Evolutionary conservation across 345 rosid genomes (phyloP).

Genomic region (Syzygium aromaticum): DNA sequence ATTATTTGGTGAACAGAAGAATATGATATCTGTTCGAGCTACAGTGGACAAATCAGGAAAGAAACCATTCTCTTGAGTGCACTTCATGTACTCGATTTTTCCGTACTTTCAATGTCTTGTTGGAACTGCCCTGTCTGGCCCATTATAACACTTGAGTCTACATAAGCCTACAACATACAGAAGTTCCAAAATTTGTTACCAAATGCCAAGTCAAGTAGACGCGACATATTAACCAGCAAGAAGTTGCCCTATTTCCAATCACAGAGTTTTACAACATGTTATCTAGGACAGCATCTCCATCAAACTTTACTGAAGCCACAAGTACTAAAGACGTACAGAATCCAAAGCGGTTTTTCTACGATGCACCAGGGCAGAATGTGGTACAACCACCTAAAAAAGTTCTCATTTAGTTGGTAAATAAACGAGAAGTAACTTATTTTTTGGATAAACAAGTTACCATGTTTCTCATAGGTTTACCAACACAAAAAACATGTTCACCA

Average conservation of each 20-base stretch:
- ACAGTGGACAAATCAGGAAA: slow-evolving; percentile 82
- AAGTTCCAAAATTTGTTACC: not conserved
- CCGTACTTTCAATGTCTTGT: slow-evolving; percentile 54
- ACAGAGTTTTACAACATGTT: not conserved
- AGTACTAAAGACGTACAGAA: not conserved
- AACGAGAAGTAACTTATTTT: not conserved
- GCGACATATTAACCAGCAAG: not conserved
- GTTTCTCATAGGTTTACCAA: not conserved
- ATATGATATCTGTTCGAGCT: slow-evolving; percentile 70
- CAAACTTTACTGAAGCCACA: not conserved
- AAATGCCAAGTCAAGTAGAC: slow-evolving; percentile 1
- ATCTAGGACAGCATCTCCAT: not conserved
- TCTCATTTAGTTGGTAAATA: not conserved
- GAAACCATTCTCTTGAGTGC: slow-evolving; percentile 91
- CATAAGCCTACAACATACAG: slow-evolving; percentile 63
- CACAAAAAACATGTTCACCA: not conserved
- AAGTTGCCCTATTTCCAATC: not conserved
- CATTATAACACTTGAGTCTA: slow-evolving; percentile 92
- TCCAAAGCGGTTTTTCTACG: not conserved
- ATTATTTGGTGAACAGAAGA: slow-evolving; percentile 95
- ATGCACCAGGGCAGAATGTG: not conserved
- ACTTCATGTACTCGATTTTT: slow-evolving; percentile 88
- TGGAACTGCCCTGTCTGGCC: slow-evolving; percentile 83
- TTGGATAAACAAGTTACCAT: not conserved
- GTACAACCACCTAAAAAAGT: not conserved